Evolutionary conservation across 768 basidiomycete species (phyloP).

Genomic region (Xerocomus spinulosus): DNA sequence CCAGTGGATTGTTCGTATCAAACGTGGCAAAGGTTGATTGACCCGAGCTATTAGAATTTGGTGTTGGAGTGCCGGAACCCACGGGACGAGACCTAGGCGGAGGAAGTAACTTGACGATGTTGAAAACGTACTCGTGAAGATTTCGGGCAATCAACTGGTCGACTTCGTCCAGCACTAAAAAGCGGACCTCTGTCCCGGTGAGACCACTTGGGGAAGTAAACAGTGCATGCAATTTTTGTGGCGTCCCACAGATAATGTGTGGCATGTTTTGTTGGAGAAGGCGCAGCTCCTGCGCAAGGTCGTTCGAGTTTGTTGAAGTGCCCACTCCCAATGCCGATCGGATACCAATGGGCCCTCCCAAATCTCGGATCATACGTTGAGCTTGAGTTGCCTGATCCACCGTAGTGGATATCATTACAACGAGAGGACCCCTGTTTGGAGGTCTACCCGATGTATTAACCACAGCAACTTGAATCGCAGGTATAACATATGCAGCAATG

Average conservation of each 20-base stretch:
- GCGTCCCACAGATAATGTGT: constrained; percentile 95
- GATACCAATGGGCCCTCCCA: constrained; percentile 91
- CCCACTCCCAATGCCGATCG: constrained; percentile 87
- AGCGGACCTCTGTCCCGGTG: constrained; percentile 77
- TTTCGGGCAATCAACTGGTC: constrained; percentile 98
- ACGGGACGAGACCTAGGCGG: constrained; percentile 67
- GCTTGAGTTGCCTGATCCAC: constrained; percentile 99
- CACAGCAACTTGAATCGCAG: constrained; percentile 79
- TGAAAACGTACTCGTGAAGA: constrained; percentile 91
- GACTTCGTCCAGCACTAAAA: constrained; percentile 95
- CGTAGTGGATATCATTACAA: constrained; percentile 94
- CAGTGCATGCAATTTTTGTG: constrained; percentile 90
- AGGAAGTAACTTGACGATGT: constrained; percentile 90
- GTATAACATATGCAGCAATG: constrained; percentile 95
- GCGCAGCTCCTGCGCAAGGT: constrained; percentile 71
- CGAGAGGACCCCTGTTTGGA: constrained; percentile 70
- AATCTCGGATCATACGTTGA: constrained; percentile 89
- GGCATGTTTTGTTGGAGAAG: constrained; percentile 88
- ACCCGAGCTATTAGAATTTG: constrained; percentile 29
- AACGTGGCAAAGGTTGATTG: constrained; percentile 44
- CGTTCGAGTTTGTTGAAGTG: constrained; percentile 55
- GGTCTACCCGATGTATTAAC: constrained; percentile 53
- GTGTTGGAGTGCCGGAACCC: constrained; percentile 33
- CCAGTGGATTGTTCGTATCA: constrained; percentile 38
- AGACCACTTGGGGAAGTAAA: constrained; percentile 80